phyloP scores from a whole-genome alignment of 768 basidiomycete species.

The Porpolomopsis calyptriformis region DNA sequence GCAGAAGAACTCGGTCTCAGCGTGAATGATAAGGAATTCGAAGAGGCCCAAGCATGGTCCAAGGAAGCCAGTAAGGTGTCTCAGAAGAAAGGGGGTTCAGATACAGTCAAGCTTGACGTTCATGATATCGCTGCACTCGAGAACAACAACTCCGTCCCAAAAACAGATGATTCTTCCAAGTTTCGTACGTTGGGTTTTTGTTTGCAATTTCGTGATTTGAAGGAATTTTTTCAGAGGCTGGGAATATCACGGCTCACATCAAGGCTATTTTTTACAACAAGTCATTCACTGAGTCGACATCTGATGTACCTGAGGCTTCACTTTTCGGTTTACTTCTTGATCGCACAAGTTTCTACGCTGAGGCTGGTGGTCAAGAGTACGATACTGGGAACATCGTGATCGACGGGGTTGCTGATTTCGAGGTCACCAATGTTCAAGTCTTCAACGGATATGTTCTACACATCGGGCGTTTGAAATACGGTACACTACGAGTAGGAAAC shows the following conservation, averaged over 20 bases:
- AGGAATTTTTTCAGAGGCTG: constrained; percentile 43
- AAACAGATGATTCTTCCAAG: constrained; percentile 89
- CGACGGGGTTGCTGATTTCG: constrained; percentile 85
- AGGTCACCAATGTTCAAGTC: constrained; percentile 86
- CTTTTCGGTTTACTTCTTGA: constrained; percentile 84
- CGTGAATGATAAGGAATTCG: constrained; percentile 84
- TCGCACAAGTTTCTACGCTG: constrained; percentile 92
- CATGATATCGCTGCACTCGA: constrained; percentile 87
- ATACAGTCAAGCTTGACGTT: constrained; percentile 85
- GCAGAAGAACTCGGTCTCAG: constrained; percentile 82
- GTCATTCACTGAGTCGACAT: constrained; percentile 59
- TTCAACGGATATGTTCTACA: constrained; percentile 96
- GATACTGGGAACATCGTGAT: constrained; percentile 94
- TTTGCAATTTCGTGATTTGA: background rate
- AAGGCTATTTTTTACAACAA: constrained; percentile 81
- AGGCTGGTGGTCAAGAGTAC: constrained; percentile 93
- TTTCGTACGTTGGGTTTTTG: constrained; percentile 49
- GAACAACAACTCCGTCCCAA: constrained; percentile 62
- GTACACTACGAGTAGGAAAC: constrained; percentile 65
- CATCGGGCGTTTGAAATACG: constrained; percentile 84
- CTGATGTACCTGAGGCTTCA: constrained; percentile 49
- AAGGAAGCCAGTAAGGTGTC: constrained; percentile 87
- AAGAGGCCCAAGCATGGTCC: constrained; percentile 75
- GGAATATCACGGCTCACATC: constrained; percentile 64
- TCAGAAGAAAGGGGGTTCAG: constrained; percentile 55